Conservation (phyloP, 2,329 filamentous ascomycete species). For the Trichoderma semiorbis region DNA sequence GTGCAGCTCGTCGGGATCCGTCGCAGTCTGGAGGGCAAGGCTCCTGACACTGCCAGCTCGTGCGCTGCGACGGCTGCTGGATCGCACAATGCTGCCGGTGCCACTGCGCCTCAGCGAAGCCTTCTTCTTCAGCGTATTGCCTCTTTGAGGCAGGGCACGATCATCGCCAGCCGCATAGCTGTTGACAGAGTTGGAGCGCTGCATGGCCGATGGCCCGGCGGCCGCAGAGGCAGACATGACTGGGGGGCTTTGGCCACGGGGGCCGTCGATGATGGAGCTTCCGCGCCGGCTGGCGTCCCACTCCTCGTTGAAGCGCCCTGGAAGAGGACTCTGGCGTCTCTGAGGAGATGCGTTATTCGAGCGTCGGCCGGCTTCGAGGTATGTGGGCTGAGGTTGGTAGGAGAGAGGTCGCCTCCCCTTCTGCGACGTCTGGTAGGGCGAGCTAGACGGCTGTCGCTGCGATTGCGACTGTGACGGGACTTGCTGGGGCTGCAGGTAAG, state of each 20-base stretch:
- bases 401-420: slow-evolving; percentile 10
- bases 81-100: slow-evolving; percentile 71
- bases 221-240: slow-evolving; percentile 6
- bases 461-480: not conserved
- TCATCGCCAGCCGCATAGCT: slow-evolving; percentile 50
- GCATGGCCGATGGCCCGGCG: slow-evolving; percentile 36
- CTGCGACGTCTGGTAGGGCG: not conserved
- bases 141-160: slow-evolving; percentile 42
- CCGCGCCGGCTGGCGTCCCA: slow-evolving; percentile 68
- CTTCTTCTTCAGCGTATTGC: slow-evolving; percentile 86
- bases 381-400: slow-evolving; percentile 10
- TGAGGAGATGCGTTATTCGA: slow-evolving; percentile 11
- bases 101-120: slow-evolving; percentile 68
- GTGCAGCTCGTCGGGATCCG: slow-evolving; percentile 66
- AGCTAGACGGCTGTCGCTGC: slow-evolving; percentile 8
- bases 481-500: not conserved
- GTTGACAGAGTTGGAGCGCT: slow-evolving; percentile 60
- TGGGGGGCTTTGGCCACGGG: slow-evolving; percentile 26
- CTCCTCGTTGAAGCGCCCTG: slow-evolving; percentile 63
- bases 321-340: slow-evolving; percentile 25
- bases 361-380: slow-evolving; percentile 1
- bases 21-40: slow-evolving; percentile 65
- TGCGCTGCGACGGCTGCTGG: slow-evolving; percentile 74
- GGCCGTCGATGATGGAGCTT: slow-evolving; percentile 58
- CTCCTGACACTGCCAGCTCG: slow-evolving; percentile 85